Conservation (phyloP, 805 yeast genomes). For the Kazachstania taianensis region DNA sequence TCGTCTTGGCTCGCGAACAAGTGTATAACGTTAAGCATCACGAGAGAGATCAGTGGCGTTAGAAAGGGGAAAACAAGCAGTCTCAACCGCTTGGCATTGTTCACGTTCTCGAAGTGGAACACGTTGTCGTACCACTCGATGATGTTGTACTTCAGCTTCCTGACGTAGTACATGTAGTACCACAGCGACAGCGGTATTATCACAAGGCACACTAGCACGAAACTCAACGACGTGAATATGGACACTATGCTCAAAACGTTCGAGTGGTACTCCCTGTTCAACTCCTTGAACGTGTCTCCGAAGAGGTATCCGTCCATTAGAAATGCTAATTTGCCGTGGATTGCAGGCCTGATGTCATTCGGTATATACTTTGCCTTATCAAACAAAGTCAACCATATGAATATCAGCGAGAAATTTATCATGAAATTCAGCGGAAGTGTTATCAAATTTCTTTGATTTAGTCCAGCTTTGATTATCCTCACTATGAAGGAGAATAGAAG, state of each 20-base stretch:
- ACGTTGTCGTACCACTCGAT: constrained; percentile 19
- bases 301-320: constrained; percentile 22
- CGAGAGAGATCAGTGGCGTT: constrained; percentile 32
- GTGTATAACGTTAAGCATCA: constrained; percentile 38
- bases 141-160: constrained; percentile 13
- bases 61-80: constrained; percentile 26
- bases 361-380: constrained; percentile 53
- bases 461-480: constrained; percentile 9
- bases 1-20: constrained; percentile 31
- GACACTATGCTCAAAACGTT: constrained; percentile 8
- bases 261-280: constrained; percentile 14
- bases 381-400: constrained; percentile 47
- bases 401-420: constrained; percentile 42
- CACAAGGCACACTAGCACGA: constrained; percentile 9
- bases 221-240: constrained; percentile 10
- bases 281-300: constrained; percentile 26
- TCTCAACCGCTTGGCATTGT: constrained; percentile 8
- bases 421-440: constrained; percentile 36
- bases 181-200: constrained; percentile 19
- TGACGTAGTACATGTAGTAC: constrained; percentile 21
- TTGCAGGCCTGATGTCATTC: constrained; percentile 40
- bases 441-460: constrained; percentile 32
- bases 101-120: constrained; percentile 13
- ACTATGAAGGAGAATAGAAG: background rate
- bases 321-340: constrained; percentile 41